A percentile compares a stretch with the other conserved stretches of the same genome.
phyloP scores from a whole-genome alignment of 352 stramenopile genomes.

The Pythium aquatile region DNA sequence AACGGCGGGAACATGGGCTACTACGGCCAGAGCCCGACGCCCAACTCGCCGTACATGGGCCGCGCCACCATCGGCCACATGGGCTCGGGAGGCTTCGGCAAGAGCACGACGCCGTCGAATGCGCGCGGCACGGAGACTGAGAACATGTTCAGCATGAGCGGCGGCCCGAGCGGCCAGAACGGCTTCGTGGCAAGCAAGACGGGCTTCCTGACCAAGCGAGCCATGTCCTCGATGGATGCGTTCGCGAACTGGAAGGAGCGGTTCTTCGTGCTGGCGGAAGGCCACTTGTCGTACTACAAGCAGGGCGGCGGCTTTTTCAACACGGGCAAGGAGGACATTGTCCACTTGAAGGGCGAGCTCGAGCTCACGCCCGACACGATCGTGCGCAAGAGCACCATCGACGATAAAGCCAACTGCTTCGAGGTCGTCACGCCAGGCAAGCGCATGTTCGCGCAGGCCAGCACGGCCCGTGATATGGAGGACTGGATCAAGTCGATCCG shows the following conservation, averaged over 20 bases:
- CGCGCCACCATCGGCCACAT: slow-evolving; percentile 55
- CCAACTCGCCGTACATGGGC: slow-evolving; percentile 36
- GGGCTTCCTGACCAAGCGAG: slow-evolving; percentile 81
- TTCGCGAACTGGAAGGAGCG: slow-evolving; percentile 89
- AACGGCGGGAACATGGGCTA: slow-evolving; percentile 20
- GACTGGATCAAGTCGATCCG: slow-evolving; percentile 87
- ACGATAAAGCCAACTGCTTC: slow-evolving; percentile 88
- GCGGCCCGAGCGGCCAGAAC: slow-evolving; percentile 23
- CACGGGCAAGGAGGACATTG: slow-evolving; percentile 83
- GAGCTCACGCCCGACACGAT: slow-evolving; percentile 78
- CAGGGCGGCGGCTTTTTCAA: slow-evolving; percentile 85
- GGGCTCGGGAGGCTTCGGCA: slow-evolving; percentile 14
- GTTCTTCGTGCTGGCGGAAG: slow-evolving; percentile 84
- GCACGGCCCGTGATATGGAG: slow-evolving; percentile 78
- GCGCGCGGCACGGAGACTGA: slow-evolving; percentile 19
- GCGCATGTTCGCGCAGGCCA: slow-evolving; percentile 86
- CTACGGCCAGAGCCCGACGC: slow-evolving; percentile 42
- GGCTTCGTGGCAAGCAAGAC: slow-evolving; percentile 84
- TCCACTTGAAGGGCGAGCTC: slow-evolving; percentile 81
- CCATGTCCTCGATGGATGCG: slow-evolving; percentile 86
- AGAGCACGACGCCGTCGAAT: slow-evolving; percentile 24
- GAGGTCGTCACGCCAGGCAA: slow-evolving; percentile 79
- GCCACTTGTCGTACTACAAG: slow-evolving; percentile 87
- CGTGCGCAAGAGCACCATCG: slow-evolving; percentile 81
- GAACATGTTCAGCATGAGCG: slow-evolving; percentile 39